A percentile compares a stretch with the other conserved stretches of the same genome.
These are phyloP conservation scores for Neonectria punicea DNA, from an alignment of 2,329 filamentous ascomycete species.

Conservation along the genomic window DNA sequence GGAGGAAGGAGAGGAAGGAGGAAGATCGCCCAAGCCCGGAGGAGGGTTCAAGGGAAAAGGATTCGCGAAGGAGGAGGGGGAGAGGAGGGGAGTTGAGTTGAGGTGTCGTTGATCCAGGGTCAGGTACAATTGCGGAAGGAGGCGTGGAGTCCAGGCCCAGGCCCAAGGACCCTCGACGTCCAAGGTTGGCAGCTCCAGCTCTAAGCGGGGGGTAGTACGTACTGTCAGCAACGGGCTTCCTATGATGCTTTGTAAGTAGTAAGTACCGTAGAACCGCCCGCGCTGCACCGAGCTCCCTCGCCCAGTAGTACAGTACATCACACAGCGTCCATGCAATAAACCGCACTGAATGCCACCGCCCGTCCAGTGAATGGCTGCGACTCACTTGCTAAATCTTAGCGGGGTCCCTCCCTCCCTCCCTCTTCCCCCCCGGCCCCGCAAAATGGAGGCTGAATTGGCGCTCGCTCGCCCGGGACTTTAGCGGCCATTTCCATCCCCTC, in stretches of 20 bases:
- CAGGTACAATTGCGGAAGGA: slow-evolving; percentile 11
- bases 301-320: neutral
- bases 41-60: neutral
- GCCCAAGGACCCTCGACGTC: neutral
- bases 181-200: neutral
- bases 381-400: neutral
- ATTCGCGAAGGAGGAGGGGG: neutral
- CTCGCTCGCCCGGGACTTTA: neutral
- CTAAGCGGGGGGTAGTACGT: neutral
- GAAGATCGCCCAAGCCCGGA: neutral
- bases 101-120: slow-evolving; percentile 18
- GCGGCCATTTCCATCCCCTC: neutral
- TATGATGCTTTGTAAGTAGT: neutral
- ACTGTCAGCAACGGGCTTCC: neutral
- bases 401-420: neutral
- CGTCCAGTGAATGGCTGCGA: slow-evolving; percentile 3
- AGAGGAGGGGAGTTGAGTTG: neutral
- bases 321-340: neutral
- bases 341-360: neutral
- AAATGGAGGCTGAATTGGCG: slow-evolving; percentile 7
- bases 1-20: slow-evolving; percentile 4
- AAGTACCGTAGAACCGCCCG: neutral
- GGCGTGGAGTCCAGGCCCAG: slow-evolving; percentile 3
- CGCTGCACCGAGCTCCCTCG: neutral
- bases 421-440: neutral